phyloP scores from a whole-genome alignment of 164 flowering plant genomes.

The Macadamia tetraphylla region DNA sequence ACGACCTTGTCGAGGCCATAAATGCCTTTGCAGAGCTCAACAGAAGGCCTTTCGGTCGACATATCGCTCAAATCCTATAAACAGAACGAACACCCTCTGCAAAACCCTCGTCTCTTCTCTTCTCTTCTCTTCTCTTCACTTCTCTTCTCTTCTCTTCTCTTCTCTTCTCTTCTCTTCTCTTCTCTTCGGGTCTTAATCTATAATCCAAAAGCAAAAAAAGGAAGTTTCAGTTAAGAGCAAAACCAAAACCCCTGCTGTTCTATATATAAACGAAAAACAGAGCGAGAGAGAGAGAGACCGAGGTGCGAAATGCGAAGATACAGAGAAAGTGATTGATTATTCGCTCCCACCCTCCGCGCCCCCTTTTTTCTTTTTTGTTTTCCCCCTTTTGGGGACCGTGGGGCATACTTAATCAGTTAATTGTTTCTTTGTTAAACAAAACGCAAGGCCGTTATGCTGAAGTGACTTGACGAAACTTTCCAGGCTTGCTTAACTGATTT shows the following conservation, averaged over 20 bases:
- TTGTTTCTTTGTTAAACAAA: background rate
- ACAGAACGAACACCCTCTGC: slow-evolving; percentile 6
- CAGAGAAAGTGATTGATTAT: background rate
- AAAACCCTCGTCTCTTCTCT: background rate
- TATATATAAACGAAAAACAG: background rate
- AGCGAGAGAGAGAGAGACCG: background rate
- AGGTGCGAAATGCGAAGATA: background rate
- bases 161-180: no score
- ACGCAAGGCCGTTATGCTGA: background rate
- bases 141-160: no score
- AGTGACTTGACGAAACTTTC: background rate
- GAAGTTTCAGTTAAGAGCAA: background rate
- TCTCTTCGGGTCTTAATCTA: no score
- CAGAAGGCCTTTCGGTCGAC: slow-evolving; percentile 29
- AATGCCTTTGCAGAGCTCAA: slow-evolving; percentile 49
- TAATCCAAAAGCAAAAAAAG: background rate
- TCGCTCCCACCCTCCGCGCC: background rate
- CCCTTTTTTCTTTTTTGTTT: background rate
- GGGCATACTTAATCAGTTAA: background rate
- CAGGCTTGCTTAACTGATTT: no score
- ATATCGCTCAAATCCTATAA: slow-evolving; percentile 14
- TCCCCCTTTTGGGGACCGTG: background rate
- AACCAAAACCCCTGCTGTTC: background rate
- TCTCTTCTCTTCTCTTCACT: background rate
- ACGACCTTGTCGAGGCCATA: slow-evolving; percentile 79